A percentile compares a stretch with the other conserved stretches of the same genome.
Conservation (phyloP, 2,329 filamentous ascomycete species). For the Ophiobolus disseminans region DNA sequence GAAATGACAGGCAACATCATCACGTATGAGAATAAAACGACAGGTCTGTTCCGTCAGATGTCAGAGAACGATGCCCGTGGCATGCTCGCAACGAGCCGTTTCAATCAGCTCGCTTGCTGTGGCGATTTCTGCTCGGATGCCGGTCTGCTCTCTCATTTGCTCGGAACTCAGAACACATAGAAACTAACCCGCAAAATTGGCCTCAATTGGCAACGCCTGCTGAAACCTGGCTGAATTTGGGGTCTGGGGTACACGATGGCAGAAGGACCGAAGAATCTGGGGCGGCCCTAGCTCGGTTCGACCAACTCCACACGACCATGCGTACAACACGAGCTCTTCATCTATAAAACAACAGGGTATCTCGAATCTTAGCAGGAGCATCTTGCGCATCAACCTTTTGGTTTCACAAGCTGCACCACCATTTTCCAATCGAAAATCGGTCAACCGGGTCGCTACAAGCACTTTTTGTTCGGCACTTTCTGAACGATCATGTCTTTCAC, state of each 20-base stretch:
- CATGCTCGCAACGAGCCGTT: slow-evolving; percentile 30
- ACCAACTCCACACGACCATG: slow-evolving; percentile 19
- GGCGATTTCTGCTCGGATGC: slow-evolving; percentile 3
- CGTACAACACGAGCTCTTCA: slow-evolving; percentile 9
- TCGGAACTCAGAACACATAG: slow-evolving; percentile 20
- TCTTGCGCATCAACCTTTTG: background rate
- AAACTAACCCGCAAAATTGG: slow-evolving; percentile 15
- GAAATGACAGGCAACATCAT: too few species aligned
- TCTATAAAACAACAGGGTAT: slow-evolving; percentile 34
- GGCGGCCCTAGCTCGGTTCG: slow-evolving; percentile 24
- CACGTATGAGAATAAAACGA: too few species aligned
- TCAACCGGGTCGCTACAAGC: background rate
- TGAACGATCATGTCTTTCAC: slow-evolving; percentile 30
- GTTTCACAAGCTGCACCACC: background rate
- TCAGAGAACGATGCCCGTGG: too few species aligned
- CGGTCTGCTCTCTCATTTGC: background rate
- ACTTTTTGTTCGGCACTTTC: slow-evolving; percentile 1
- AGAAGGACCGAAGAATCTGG: slow-evolving; percentile 32
- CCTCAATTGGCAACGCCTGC: slow-evolving; percentile 10
- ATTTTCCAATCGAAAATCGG: background rate
- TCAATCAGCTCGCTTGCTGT: slow-evolving; percentile 5
- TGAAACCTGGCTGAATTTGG: slow-evolving; percentile 16
- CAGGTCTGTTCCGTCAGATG: too few species aligned
- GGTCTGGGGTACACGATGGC: slow-evolving; percentile 25
- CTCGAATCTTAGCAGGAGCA: background rate